Conservation (phyloP, 2,329 filamentous ascomycete genomes). For the Penicillium brasilianum region DNA sequence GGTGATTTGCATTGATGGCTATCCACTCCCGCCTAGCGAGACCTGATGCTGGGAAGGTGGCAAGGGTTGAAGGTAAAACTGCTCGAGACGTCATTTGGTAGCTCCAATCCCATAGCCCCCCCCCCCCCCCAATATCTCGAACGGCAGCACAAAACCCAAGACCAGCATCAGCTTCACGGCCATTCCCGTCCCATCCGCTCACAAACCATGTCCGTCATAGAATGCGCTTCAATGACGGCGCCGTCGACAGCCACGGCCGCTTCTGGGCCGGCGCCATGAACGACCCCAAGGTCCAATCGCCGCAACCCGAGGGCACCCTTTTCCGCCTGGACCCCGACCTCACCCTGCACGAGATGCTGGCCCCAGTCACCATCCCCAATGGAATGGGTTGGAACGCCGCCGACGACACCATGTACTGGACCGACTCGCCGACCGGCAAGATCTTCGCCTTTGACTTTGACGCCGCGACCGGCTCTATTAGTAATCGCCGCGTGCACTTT, state of each 20-base stretch:
- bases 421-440: constrained; percentile 72
- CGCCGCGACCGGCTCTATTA: constrained; percentile 64
- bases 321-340: constrained; percentile 71
- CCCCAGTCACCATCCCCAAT: constrained; percentile 78
- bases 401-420: constrained; percentile 78
- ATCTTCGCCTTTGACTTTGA: constrained; percentile 80
- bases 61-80: neutral
- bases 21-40: neutral
- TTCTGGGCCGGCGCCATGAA: constrained; percentile 91
- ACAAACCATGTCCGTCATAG: constrained; percentile 35
- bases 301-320: constrained; percentile 65
- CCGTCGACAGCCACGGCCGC: constrained; percentile 75
- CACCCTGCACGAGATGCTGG: constrained; percentile 63
- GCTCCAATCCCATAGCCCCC: neutral
- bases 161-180: neutral
- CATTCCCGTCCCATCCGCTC: neutral
- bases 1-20: neutral
- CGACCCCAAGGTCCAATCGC: constrained; percentile 69
- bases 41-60: neutral
- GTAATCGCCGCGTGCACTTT: constrained; percentile 75
- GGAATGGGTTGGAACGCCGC: constrained; percentile 79
- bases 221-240: constrained; percentile 77
- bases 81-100: neutral
- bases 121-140: neutral
- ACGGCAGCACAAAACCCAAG: neutral